Conservation (phyloP, 768 basidiomycete genomes). For the Chalciporus pseudorubinellus region DNA sequence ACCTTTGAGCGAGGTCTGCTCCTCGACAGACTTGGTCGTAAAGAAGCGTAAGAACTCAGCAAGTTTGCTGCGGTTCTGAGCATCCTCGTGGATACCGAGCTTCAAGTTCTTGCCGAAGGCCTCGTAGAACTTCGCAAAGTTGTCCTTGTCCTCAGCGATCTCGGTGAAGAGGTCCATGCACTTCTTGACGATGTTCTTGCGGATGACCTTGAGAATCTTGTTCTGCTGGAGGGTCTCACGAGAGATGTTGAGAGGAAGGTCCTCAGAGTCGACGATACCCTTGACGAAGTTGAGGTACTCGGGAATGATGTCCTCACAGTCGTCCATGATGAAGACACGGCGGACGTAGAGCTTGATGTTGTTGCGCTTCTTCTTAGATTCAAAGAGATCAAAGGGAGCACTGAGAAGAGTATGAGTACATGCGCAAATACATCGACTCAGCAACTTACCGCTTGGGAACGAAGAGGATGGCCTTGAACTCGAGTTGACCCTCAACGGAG, state of each 20-base stretch:
- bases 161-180: slow-evolving; percentile 91
- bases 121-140: slow-evolving; percentile 95
- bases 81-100: slow-evolving; percentile 98
- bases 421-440: not conserved
- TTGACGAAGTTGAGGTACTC: slow-evolving; percentile 99
- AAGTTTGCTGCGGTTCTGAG: slow-evolving; percentile 98
- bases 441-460: slow-evolving; percentile 84
- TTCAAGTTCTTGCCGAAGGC: slow-evolving; percentile 99
- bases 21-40: slow-evolving; percentile 92
- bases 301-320: slow-evolving; percentile 98
- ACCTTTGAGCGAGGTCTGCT: slow-evolving; percentile 94
- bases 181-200: slow-evolving; percentile 99
- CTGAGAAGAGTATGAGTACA: slow-evolving; percentile 38
- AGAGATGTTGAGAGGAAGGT: slow-evolving; percentile 99
- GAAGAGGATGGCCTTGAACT: slow-evolving; percentile 99
- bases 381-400: slow-evolving; percentile 99
- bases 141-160: slow-evolving; percentile 99
- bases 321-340: slow-evolving; percentile 99
- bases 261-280: slow-evolving; percentile 99
- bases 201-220: slow-evolving; percentile 99
- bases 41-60: slow-evolving; percentile 98
- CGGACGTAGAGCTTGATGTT: slow-evolving; percentile 99
- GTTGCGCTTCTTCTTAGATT: slow-evolving; percentile 99
- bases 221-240: slow-evolving; percentile 99
- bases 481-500: slow-evolving; percentile 99